Evolutionary conservation across 2,329 filamentous ascomycete species (phyloP).

Genomic region (Fusarium bulbicola): DNA sequence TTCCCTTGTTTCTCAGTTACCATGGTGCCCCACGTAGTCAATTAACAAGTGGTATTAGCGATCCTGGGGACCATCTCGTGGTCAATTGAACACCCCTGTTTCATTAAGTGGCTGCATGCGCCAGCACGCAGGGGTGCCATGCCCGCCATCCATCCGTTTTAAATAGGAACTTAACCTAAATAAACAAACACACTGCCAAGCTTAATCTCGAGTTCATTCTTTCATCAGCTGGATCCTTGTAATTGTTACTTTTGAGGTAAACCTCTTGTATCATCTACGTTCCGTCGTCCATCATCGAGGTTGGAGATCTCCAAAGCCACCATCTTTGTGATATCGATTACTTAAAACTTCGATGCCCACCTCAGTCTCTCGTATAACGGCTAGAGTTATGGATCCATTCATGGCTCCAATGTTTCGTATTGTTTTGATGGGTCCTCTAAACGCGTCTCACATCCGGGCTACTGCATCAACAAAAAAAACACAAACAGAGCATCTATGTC

Average conservation of each 20-base stretch:
- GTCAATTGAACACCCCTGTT: conserved; percentile 41
- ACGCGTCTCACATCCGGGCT: conserved; percentile 29
- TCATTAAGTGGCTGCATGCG: conserved; percentile 46
- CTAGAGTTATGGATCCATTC: conserved; percentile 17
- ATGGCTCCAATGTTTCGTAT: conserved; percentile 19
- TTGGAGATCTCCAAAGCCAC: conserved; percentile 5
- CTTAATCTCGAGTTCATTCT: conserved; percentile 39
- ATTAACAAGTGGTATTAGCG: conserved; percentile 38
- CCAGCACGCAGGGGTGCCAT: conserved; percentile 43
- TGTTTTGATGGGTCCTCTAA: conserved; percentile 33
- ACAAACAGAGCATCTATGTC: conserved; percentile 24
- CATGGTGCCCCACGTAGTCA: conserved; percentile 31
- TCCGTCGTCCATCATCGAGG: conserved; percentile 24
- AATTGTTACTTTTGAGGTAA: conserved; percentile 19
- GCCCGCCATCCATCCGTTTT: conserved; percentile 43
- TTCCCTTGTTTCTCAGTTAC: conserved; percentile 18
- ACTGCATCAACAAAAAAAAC: conserved; percentile 33
- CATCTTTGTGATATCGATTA: not conserved
- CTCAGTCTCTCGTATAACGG: conserved; percentile 5
- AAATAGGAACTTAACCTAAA: conserved; percentile 30
- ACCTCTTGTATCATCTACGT: conserved; percentile 25
- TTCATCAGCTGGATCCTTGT: conserved; percentile 28
- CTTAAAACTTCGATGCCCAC: not conserved
- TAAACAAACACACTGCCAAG: conserved; percentile 37
- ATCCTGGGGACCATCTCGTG: conserved; percentile 36